Evolutionary conservation across 225 moss, liverwort and hornwort genomes (phyloP).

Genomic region (Asterella californica): DNA sequence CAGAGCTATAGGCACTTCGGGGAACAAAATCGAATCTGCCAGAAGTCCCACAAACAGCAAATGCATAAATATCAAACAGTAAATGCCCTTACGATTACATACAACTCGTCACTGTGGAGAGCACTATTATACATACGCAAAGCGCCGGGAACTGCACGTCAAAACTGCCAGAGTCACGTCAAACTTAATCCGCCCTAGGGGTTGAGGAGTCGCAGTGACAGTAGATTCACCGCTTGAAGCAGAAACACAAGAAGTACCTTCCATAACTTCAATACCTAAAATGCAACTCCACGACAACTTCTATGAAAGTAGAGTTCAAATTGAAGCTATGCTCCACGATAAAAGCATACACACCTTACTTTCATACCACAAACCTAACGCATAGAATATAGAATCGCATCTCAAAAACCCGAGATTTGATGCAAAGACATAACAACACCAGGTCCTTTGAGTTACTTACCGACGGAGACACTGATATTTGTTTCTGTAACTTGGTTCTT

Average conservation of each 20-base stretch:
- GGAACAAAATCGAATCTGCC: slow-evolving; percentile 95
- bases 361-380: neutral
- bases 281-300: neutral
- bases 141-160: neutral
- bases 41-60: slow-evolving; percentile 11
- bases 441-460: slow-evolving; percentile 39
- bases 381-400: neutral
- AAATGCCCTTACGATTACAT: neutral
- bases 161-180: neutral
- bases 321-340: neutral
- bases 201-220: neutral
- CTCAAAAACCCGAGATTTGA: neutral
- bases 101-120: neutral
- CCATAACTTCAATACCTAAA: neutral
- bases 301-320: too few relatives aligned
- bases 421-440: neutral
- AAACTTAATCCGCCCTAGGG: neutral
- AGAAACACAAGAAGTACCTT: neutral
- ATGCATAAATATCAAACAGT: neutral
- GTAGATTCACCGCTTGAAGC: neutral
- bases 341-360: neutral
- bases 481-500: slow-evolving; percentile 99
- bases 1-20: slow-evolving; percentile 96
- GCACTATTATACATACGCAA: neutral
- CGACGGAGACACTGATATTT: slow-evolving; percentile 96